Percentiles rank a stretch among this genome's conserved stretches.
Conservation (phyloP, 1,284 basidiomycete genomes). For the Ustilago esculenta region DNA sequence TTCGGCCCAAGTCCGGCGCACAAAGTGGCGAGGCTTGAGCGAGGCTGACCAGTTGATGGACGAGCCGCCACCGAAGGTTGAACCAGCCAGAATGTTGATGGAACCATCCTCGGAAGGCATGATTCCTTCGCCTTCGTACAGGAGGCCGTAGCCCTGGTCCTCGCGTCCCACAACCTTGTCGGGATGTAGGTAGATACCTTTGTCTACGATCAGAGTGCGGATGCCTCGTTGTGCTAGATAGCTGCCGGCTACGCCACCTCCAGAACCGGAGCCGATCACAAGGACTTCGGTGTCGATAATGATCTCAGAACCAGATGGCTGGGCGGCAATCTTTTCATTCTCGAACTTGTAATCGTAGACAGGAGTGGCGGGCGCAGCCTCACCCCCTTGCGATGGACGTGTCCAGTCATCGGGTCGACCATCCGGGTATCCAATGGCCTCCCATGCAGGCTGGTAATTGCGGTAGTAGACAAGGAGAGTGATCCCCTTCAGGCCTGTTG, state of each 20-base stretch:
- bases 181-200: slow-evolving; percentile 68
- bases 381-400: slow-evolving; percentile 19
- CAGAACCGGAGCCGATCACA: slow-evolving; percentile 69
- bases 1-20: slow-evolving; percentile 68
- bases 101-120: slow-evolving; percentile 67
- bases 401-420: slow-evolving; percentile 58
- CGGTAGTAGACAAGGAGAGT: slow-evolving; percentile 60
- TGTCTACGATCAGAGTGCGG: slow-evolving; percentile 69
- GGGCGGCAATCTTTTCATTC: slow-evolving; percentile 57
- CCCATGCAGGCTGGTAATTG: slow-evolving; percentile 53
- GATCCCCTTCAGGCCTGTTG: slow-evolving; percentile 57
- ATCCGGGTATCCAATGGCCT: slow-evolving; percentile 63
- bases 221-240: slow-evolving; percentile 67
- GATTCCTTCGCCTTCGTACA: slow-evolving; percentile 68
- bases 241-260: slow-evolving; percentile 68
- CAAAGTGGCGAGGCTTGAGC: slow-evolving; percentile 67
- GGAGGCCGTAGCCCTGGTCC: slow-evolving; percentile 64
- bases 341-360: slow-evolving; percentile 61
- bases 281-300: slow-evolving; percentile 63
- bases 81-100: slow-evolving; percentile 68
- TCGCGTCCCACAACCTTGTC: slow-evolving; percentile 65
- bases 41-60: slow-evolving; percentile 71
- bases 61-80: slow-evolving; percentile 70
- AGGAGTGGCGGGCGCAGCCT: slow-evolving; percentile 22
- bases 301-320: slow-evolving; percentile 47